Evolutionary conservation across 495 filamentous ascomycete genomes (phyloP).

Genomic region (Aspergillus sclerotiicarbonarius): DNA sequence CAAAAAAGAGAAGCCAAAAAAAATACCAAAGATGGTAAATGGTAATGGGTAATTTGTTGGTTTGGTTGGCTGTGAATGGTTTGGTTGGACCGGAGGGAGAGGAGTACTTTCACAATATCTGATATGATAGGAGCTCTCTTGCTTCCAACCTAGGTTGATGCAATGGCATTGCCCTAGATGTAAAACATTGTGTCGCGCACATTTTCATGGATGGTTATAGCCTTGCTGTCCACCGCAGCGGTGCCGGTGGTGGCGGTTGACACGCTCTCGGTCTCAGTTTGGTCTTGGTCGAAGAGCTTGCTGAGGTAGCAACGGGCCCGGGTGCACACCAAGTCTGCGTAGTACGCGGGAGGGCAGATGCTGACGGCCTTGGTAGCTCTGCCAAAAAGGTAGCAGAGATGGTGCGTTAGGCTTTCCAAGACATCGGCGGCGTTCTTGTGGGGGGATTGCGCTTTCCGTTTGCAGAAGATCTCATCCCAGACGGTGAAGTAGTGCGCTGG

Average conservation of each 20-base stretch:
- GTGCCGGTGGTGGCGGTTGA: conserved; percentile 16
- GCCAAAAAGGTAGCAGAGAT: conserved; percentile 75
- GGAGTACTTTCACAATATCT: too few relatives aligned
- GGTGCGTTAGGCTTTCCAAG: conserved; percentile 66
- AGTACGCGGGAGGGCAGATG: conserved; percentile 79
- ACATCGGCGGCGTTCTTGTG: conserved; percentile 52
- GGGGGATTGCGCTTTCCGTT: conserved; percentile 25
- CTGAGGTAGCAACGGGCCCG: conserved; percentile 61
- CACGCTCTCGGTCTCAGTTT: conserved; percentile 25
- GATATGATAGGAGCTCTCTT: too few relatives aligned
- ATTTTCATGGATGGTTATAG: conserved; percentile 45
- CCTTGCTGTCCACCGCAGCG: background rate
- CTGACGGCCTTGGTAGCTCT: conserved; percentile 79
- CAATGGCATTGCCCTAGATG: conserved; percentile 44
- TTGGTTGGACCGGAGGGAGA: too few relatives aligned
- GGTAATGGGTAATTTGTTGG: too few relatives aligned
- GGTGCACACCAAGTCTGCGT: conserved; percentile 75
- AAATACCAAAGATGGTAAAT: too few relatives aligned
- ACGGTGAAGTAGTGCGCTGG: conserved; percentile 78
- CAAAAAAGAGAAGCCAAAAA: too few relatives aligned
- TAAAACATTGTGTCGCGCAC: conserved; percentile 74
- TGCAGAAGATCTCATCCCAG: conserved; percentile 67
- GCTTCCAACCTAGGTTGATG: too few relatives aligned
- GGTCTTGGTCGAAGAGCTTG: conserved; percentile 11
- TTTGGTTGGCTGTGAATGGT: too few relatives aligned